Base-by-base conservation (phyloP, 129 eudicot genomes). In the Helichrysum umbraculigerum region DNA sequence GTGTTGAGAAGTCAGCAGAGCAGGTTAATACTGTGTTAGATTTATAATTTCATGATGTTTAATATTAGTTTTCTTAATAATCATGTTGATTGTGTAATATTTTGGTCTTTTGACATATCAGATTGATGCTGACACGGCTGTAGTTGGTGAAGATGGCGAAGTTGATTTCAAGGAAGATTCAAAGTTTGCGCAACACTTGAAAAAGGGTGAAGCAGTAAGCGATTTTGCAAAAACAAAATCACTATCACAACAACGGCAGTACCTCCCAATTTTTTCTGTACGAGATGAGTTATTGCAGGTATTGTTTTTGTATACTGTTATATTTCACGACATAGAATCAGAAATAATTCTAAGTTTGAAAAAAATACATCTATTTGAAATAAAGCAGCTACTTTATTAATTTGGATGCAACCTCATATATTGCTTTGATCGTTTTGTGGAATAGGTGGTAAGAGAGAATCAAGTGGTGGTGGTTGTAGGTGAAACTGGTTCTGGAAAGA, bases 401-500 rank as follows among this genome's bases (percentile, higher is more conserved):
- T n/a, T 33, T 71, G 17, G 57, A 60, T 47, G 37, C 60, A 25
- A 47, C 67, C 32, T 16, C 51, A 65, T 63, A 25, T 14, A 56
- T 52, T 50, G 0, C 39, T 56, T 37, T 21, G 19, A 58, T 39
- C 28, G 32, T 65, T 56, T 6, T 29, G 34, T 52, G 56, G 68
- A 63, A 41, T 74, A 91, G 96, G 89, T 81, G 19, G 78, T 92
- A 70, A 90, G 88, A 42, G 98, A 92, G 72, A 87, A 92, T 83
- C 96, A 89, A 78, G 91, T 89, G 34, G 66, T 89, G 35, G 88
- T 89, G 32, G 91, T 92, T 16, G 89, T 89, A 71, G 98, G 98
- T 66, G 96, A 92, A 77, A 87, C 98, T 66, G 98, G 98, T 73
- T 92, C 90, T 0, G 98, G 98, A 25, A 92, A 92, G 77, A 92